phyloP scores from a whole-genome alignment of 352 stramenopile genomes.

The Lagenidium giganteum region DNA sequence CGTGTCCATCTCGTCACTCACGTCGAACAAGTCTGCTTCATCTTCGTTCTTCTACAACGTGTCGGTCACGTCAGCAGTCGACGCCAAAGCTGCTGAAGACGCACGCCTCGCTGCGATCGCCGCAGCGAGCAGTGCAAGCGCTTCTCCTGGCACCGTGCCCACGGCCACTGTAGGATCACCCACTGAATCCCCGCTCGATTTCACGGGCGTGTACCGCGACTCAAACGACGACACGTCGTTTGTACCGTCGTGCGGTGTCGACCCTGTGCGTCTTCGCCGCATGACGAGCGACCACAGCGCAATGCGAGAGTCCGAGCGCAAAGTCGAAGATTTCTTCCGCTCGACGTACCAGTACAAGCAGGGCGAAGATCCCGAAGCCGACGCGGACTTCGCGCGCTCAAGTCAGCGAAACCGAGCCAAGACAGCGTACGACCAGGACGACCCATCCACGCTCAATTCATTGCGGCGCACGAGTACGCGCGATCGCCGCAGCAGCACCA shows the following conservation, averaged over 20 bases:
- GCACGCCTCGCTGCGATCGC: no score
- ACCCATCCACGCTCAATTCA: slow-evolving; percentile 1
- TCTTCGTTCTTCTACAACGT: no score
- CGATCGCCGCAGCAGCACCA: slow-evolving; percentile 10
- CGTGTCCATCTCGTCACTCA: no score
- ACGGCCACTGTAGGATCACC: no score
- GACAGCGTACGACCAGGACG: slow-evolving; percentile 4
- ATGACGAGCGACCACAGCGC: slow-evolving; percentile 28
- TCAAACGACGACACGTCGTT: no score
- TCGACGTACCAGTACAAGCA: slow-evolving; percentile 20
- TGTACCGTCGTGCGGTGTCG: not conserved
- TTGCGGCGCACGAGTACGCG: not conserved
- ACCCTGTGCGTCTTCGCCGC: slow-evolving; percentile 13
- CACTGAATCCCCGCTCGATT: slow-evolving; percentile 38
- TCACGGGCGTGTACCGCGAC: slow-evolving; percentile 43
- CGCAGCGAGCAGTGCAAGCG: no score
- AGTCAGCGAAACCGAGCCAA: slow-evolving; percentile 5
- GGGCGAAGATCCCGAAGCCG: slow-evolving; percentile 14
- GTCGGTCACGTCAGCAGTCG: no score
- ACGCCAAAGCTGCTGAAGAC: no score
- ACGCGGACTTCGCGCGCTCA: slow-evolving; percentile 11
- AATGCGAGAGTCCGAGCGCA: slow-evolving; percentile 30
- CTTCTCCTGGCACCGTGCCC: no score
- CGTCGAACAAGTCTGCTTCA: no score
- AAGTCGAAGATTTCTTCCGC: slow-evolving; percentile 47